These are phyloP conservation scores for Diddensiella transvaalensis DNA, from an alignment of 805 yeast species.

Conservation along the genomic window DNA sequence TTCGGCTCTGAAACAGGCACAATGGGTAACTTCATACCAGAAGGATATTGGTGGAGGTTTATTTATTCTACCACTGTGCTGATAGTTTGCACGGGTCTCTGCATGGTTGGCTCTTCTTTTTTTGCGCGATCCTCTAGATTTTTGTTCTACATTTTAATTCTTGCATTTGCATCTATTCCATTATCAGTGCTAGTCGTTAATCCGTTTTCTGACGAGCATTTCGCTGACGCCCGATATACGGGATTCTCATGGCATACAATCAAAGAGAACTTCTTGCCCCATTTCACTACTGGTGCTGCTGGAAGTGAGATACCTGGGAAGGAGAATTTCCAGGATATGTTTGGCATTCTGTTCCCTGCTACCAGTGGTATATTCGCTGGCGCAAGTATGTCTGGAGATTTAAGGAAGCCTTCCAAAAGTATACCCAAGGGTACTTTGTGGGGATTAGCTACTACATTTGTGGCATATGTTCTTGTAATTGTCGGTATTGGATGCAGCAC, in stretches of 20 bases:
- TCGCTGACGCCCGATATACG: slow-evolving; percentile 45
- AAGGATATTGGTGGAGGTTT: slow-evolving; percentile 64
- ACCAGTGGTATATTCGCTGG: slow-evolving; percentile 99
- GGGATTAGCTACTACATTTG: slow-evolving; percentile 76
- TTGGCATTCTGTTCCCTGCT: slow-evolving; percentile 96
- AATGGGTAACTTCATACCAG: slow-evolving; percentile 57
- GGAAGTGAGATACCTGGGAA: slow-evolving; percentile 63
- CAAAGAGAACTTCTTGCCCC: slow-evolving; percentile 65
- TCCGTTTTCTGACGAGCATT: slow-evolving; percentile 45
- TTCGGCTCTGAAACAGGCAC: slow-evolving; percentile 64
- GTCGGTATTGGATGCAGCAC: slow-evolving; percentile 73
- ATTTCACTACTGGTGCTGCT: slow-evolving; percentile 86
- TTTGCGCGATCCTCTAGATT: slow-evolving; percentile 23
- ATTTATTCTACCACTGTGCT: slow-evolving; percentile 63
- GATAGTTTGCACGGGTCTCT: slow-evolving; percentile 20
- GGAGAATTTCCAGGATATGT: slow-evolving; percentile 79
- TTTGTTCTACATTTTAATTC: slow-evolving; percentile 22
- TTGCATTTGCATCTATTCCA: slow-evolving; percentile 49
- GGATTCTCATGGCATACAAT: slow-evolving; percentile 74
- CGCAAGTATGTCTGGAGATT: slow-evolving; percentile 96
- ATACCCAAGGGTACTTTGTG: slow-evolving; percentile 92
- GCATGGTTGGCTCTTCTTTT: slow-evolving; percentile 24
- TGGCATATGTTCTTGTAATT: slow-evolving; percentile 75
- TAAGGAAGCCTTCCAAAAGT: slow-evolving; percentile 76
- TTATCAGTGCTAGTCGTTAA: slow-evolving; percentile 62